A percentile compares a stretch with the other conserved stretches of the same genome.
Conservation (phyloP, 441 rosid species). For the Mallotus repandus region DNA sequence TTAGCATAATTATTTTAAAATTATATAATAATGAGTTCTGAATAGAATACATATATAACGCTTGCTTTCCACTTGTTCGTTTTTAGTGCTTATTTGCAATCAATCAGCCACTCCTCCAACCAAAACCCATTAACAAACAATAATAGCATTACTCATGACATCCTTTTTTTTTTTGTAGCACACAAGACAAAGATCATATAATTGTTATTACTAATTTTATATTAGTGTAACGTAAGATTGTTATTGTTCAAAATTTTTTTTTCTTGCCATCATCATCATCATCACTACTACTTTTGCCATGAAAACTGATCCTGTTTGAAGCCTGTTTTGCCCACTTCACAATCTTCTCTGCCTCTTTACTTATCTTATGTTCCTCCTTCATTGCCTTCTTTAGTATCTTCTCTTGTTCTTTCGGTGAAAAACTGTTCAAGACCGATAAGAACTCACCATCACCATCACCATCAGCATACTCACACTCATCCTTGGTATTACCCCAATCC, state of each 20-base stretch:
- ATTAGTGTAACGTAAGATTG: too few relatives aligned
- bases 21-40: too few relatives aligned
- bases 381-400: constrained; percentile 42
- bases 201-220: too few relatives aligned
- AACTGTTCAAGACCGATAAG: constrained; percentile 43
- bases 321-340: constrained; percentile 70
- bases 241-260: not conserved
- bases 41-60: too few relatives aligned
- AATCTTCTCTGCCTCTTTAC: constrained; percentile 65
- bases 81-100: too few relatives aligned
- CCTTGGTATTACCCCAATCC: constrained; percentile 39
- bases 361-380: constrained; percentile 57
- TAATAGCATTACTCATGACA: too few relatives aligned
- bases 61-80: too few relatives aligned
- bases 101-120: too few relatives aligned
- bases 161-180: too few relatives aligned
- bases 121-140: too few relatives aligned
- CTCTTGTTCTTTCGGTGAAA: constrained; percentile 51
- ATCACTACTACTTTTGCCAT: not conserved
- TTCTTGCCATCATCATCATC: constrained; percentile 26
- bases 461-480: constrained; percentile 26
- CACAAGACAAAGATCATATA: too few relatives aligned
- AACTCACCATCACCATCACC: constrained; percentile 26
- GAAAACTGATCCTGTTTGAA: constrained; percentile 40
- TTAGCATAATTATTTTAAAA: too few relatives aligned